phyloP scores from a whole-genome alignment of 2,329 filamentous ascomycete species.

The Aspergillus pseudoglaucus region DNA sequence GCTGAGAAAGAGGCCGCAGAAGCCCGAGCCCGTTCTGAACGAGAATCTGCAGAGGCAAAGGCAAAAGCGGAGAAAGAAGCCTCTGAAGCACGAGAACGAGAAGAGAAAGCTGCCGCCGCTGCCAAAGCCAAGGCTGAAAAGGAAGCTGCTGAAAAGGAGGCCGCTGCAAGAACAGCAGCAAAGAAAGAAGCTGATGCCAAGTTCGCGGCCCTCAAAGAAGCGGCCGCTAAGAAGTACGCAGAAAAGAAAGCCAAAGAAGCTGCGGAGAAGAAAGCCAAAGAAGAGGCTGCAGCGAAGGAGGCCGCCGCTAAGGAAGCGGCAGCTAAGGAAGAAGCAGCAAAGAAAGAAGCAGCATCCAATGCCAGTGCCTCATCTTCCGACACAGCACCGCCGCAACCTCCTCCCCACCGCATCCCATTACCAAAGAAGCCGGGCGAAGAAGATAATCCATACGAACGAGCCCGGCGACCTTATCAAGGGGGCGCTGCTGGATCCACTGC shows the following conservation, averaged over 20 bases:
- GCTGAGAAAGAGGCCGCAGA: slow-evolving; percentile 8
- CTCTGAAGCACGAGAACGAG: slow-evolving; percentile 25
- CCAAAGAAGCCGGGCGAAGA: slow-evolving; percentile 50
- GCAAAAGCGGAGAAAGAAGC: slow-evolving; percentile 30
- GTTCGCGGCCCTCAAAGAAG: slow-evolving; percentile 34
- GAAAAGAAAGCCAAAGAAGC: slow-evolving; percentile 32
- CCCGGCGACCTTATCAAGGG: slow-evolving; percentile 52
- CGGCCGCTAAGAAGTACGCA: slow-evolving; percentile 32
- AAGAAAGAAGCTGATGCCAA: slow-evolving; percentile 34
- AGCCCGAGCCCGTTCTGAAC: slow-evolving; percentile 12
- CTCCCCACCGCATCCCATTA: slow-evolving; percentile 26
- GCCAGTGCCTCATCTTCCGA: slow-evolving; percentile 7
- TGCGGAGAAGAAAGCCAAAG: slow-evolving; percentile 19
- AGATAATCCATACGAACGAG: slow-evolving; percentile 70
- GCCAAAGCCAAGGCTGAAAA: slow-evolving; percentile 30
- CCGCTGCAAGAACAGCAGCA: slow-evolving; percentile 29
- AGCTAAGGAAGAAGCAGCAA: slow-evolving; percentile 32
- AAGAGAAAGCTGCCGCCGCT: slow-evolving; percentile 26
- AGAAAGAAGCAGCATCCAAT: slow-evolving; percentile 22
- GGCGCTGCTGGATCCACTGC: slow-evolving; percentile 60
- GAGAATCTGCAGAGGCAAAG: slow-evolving; percentile 11
- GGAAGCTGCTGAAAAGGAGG: slow-evolving; percentile 63
- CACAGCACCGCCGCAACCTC: slow-evolving; percentile 18
- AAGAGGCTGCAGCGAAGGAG: slow-evolving; percentile 8
- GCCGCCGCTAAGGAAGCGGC: slow-evolving; percentile 15